Percentiles rank a stretch among this genome's conserved stretches.
phyloP scores from a whole-genome alignment of 495 filamentous ascomycete species.

The Penicillium ochrochloron region DNA sequence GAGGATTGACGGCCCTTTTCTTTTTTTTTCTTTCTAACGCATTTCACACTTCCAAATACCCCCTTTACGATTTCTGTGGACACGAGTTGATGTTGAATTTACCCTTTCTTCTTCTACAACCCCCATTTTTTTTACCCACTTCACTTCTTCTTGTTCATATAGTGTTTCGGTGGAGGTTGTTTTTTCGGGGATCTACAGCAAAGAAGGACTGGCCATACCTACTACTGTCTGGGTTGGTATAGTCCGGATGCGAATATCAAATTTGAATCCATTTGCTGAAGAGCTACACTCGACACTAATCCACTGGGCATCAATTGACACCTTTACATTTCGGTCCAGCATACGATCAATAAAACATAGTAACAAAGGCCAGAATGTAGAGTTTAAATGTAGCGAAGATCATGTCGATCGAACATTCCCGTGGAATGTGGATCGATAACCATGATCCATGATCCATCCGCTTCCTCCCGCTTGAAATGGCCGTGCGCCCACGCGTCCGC shows the following conservation, averaged over 20 bases:
- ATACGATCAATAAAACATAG: not conserved
- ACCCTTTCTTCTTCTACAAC: conserved; percentile 19
- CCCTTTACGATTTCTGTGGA: conserved; percentile 32
- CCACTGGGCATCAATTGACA: conserved; percentile 22
- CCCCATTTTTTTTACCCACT: conserved; percentile 15
- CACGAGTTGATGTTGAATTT: conserved; percentile 41
- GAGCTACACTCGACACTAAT: not conserved
- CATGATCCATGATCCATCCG: not conserved
- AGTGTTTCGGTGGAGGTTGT: conserved; percentile 17
- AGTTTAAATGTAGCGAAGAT: conserved; percentile 25
- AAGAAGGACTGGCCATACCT: conserved; percentile 2
- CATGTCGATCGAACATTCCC: conserved; percentile 30
- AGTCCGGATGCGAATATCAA: conserved; percentile 10
- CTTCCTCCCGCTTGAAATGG: conserved; percentile 14
- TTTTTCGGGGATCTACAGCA: conserved; percentile 2
- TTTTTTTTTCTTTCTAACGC: conserved; percentile 15
- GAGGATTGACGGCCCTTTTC: conserved; percentile 34
- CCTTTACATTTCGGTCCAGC: not conserved
- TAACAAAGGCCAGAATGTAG: not conserved
- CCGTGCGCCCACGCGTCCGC: conserved; percentile 32
- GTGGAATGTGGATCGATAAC: conserved; percentile 17
- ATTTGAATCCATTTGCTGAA: conserved; percentile 10
- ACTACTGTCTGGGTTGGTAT: conserved; percentile 2
- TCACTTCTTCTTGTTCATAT: conserved; percentile 37
- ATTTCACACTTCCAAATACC: conserved; percentile 39